phyloP scores from a whole-genome alignment of 768 basidiomycete species.

The Pulveroboletus sp. region DNA sequence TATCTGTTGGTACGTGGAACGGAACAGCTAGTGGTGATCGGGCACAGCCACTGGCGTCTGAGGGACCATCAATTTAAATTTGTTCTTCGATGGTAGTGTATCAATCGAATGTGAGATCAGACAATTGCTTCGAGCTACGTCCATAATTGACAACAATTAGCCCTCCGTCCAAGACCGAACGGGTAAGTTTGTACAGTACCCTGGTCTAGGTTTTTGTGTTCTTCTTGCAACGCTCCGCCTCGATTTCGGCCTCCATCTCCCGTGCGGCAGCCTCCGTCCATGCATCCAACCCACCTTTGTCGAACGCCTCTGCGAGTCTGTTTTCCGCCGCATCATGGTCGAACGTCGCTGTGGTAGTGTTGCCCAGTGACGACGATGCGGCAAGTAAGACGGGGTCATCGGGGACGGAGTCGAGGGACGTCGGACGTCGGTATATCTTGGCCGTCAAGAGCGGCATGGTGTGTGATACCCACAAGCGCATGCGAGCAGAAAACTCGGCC shows the following conservation, averaged over 20 bases:
- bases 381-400: constrained; percentile 1
- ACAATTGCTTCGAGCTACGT: too few species aligned
- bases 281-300: constrained; percentile 52
- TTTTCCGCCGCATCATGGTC: constrained; percentile 44
- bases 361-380: neutral
- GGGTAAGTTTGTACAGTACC: neutral
- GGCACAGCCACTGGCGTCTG: neutral
- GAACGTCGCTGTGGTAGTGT: neutral
- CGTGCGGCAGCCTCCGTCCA: constrained; percentile 53
- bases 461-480: constrained; percentile 48
- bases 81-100: too few species aligned
- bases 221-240: constrained; percentile 42
- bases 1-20: too few species aligned
- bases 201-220: neutral
- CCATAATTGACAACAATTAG: neutral
- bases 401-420: constrained; percentile 18
- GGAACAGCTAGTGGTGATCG: too few species aligned
- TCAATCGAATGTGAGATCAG: too few species aligned
- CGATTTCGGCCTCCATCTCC: constrained; percentile 59
- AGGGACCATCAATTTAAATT: too few species aligned
- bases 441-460: constrained; percentile 49
- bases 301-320: constrained; percentile 54
- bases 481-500: constrained; percentile 55
- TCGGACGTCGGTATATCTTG: constrained; percentile 49
- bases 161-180: neutral